These are phyloP conservation scores for Coemansia reversa DNA, from an alignment of 192 early-diverging fungal genomes.

Conservation along the genomic window DNA sequence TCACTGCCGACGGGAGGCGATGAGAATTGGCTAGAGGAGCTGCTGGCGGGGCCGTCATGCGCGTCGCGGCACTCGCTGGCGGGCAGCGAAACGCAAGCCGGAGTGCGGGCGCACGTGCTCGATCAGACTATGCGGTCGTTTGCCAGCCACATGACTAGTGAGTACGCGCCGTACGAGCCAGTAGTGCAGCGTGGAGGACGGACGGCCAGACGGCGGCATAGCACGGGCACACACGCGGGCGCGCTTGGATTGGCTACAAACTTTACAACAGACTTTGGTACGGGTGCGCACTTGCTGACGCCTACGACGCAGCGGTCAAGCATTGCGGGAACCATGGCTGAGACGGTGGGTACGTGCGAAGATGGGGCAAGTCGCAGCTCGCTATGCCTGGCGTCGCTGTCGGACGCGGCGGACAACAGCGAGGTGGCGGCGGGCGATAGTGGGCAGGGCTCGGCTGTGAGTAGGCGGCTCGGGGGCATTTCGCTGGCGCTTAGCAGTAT, in stretches of 20 bases:
- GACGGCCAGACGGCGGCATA: constrained; percentile 11
- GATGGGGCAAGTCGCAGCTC: constrained; percentile 11
- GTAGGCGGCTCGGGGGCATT: not conserved
- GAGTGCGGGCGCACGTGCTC: constrained; percentile 9
- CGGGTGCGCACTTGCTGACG: constrained; percentile 5
- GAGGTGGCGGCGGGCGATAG: not conserved
- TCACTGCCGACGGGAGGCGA: not conserved
- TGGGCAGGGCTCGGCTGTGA: not conserved
- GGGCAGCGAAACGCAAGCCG: constrained; percentile 9
- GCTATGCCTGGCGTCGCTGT: not conserved
- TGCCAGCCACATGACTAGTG: constrained; percentile 13
- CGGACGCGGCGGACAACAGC: not conserved
- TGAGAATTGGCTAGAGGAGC: constrained; percentile 11
- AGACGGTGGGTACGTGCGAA: not conserved
- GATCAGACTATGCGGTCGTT: constrained; percentile 26
- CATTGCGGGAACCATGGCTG: constrained; percentile 6
- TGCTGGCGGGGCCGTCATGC: constrained; percentile 10
- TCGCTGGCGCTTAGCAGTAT: constrained; percentile 16
- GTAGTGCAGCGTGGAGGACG: not conserved
- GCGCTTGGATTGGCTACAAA: not conserved
- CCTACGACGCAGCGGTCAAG: constrained; percentile 9
- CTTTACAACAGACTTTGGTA: not conserved
- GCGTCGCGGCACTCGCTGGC: constrained; percentile 19
- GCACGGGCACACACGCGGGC: constrained; percentile 13
- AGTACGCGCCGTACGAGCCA: not conserved